Evolutionary conservation across 2,329 filamentous ascomycete genomes (phyloP), one percentile per base, ranked within the genome.

Genomic region (Plectosphaerella sp.): DNA sequence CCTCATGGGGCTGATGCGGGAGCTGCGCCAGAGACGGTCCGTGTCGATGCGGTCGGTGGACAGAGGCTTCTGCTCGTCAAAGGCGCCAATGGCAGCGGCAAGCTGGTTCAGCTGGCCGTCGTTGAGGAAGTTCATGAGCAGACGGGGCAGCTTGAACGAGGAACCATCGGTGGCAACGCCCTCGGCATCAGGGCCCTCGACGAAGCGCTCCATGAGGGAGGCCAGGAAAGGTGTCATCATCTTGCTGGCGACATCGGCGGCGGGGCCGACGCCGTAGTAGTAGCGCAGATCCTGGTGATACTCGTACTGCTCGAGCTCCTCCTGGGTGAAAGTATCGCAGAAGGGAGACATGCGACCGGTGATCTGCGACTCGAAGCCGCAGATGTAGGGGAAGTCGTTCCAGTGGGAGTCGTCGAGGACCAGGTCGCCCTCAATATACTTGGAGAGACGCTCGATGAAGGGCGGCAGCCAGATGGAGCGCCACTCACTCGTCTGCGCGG

Each of bases 291-390:
- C 85, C 57, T 88, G 83, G 2, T 76, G 73, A 63, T 88, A 89
- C 59, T 88, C 83, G 57, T 88, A 88, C 58, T 79, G 68, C 28
- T 77, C 70, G 51, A 86, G 73, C 63, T 89, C 86, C 3, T 80
- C 71, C 35, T 84, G 72, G 3, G 77, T 83, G 59, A 87, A 84
- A 15, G 86, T 72, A 48, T 71, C 70, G 62, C 86, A 88, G 71
- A 81, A 88, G 0, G 83, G 80, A 5, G 82, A 86, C 4, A 80
- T 64, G 2, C 67, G 69, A 1, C 85, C 84, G 0, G 74, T 82
- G 57, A 88, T 87, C 59, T 88, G 85, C 3, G 78, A 83, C 60
- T 89, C 86, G 54, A 86, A 89, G 4, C 83, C 86, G 58, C 86
- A 89, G n/a, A 88, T 72, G 58, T 88, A 87, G 0, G 84, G 83